Evolutionary conservation across 176 grass and related monocot genomes (phyloP), one percentile per base, ranked within the genome.

Genomic region (Luzula sylvatica): DNA sequence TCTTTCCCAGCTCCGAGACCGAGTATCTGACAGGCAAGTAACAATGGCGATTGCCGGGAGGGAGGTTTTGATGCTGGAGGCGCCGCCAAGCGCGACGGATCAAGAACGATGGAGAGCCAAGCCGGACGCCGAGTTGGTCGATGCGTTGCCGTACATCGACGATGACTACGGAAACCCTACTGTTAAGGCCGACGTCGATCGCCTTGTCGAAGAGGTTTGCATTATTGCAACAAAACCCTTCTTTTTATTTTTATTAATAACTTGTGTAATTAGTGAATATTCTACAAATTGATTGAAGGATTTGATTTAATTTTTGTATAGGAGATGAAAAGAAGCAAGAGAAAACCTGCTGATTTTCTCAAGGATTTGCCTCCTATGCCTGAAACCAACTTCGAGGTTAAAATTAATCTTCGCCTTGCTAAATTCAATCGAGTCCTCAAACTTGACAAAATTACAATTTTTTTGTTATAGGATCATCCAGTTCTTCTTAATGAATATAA

Each of bases 401-500:
- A 51, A 55, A 53, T 1, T 1, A 41, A 21, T 55, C 23, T 7
- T 19, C 20, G 8, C 17, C 8, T 14, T 20, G 23, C 30, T 39
- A 53, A 25, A 46, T 50, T 57, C 4, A 16, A 22, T 49, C 35
- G 20, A 24, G 41, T 50, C 2, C 5, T 65, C 3, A 20, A 26
- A 11, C 47, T 12, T 15, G 15, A n/a, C n/a, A n/a, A n/a, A n/a
- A n/a, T 50, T 15, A 24, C 3, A 8, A 29, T 42, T 24, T 62
- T 82, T 29, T 48, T 68, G 60, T 80, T 50, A 46, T 64, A 98
- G 92, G 73, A 90, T 68, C 77, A 90, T 50, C 81, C 92, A 71
- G 86, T 98, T 84, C 92, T 98, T 66, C 65, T 78, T 26, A 98
- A 84, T 82, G 92, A 98, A 49, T 90, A 98, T 23, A 84, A 98